These are phyloP conservation scores for Arxiozyma bovina DNA, from an alignment of 1,139 yeast genomes.

Conservation along the genomic window DNA sequence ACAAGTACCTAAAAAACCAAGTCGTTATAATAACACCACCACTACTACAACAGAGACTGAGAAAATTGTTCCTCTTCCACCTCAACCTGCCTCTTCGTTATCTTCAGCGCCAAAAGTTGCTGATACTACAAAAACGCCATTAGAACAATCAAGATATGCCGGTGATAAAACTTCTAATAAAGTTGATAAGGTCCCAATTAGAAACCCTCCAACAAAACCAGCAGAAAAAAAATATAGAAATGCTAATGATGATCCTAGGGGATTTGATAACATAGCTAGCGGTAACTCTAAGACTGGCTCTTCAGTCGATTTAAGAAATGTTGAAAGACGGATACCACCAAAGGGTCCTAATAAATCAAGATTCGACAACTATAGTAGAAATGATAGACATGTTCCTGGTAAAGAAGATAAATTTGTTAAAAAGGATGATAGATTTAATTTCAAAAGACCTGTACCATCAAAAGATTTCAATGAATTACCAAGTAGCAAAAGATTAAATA, in stretches of 20 bases:
- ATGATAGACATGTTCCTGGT: neutral
- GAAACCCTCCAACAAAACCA: neutral
- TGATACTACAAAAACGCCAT: neutral
- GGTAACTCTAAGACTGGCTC: neutral
- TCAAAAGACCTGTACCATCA: neutral
- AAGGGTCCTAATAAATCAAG: neutral
- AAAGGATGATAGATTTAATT: neutral
- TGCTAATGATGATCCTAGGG: conserved; percentile 3
- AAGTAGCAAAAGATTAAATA: neutral
- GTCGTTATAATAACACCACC: conserved; percentile 1
- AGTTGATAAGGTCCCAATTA: neutral
- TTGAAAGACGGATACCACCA: neutral
- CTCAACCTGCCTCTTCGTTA: neutral
- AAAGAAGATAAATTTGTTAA: neutral
- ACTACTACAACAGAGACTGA: neutral
- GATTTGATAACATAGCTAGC: neutral
- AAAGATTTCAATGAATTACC: neutral
- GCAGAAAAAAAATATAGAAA: conserved; percentile 5
- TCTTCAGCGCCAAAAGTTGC: neutral
- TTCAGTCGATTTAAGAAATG: neutral
- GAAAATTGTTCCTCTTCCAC: neutral
- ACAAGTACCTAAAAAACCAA: neutral
- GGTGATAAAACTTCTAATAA: conserved; percentile 4
- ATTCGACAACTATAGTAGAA: neutral
- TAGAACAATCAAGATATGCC: neutral